A percentile compares a stretch with the other conserved stretches of the same genome.
Evolutionary conservation across 2,329 filamentous ascomycete genomes (phyloP).

Genomic region (Arthroderma sp.): DNA sequence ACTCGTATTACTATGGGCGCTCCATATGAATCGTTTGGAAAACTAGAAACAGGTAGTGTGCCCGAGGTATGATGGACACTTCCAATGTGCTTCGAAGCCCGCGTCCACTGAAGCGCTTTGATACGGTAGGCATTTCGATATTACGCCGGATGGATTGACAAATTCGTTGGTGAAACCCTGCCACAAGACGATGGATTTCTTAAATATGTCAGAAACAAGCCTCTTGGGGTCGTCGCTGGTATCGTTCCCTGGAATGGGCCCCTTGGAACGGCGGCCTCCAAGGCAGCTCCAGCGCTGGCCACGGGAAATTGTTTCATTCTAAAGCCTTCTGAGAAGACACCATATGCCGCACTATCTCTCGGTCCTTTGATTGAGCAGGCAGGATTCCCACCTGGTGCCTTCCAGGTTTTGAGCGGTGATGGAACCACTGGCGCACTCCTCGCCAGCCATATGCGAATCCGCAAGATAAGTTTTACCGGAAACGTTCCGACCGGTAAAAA

Average conservation of each 20-base stretch:
- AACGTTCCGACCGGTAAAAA: slow-evolving; percentile 16
- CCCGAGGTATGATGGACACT: slow-evolving; percentile 1
- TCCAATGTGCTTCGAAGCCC: neutral
- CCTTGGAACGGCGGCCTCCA: slow-evolving; percentile 11
- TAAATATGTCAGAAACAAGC: slow-evolving; percentile 16
- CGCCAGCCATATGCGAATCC: slow-evolving; percentile 22
- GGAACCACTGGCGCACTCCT: slow-evolving; percentile 23
- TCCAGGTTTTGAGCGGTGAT: slow-evolving; percentile 26
- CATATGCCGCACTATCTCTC: slow-evolving; percentile 24
- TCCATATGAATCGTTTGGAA: slow-evolving; percentile 32
- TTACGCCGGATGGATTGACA: slow-evolving; percentile 20
- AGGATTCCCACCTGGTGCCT: slow-evolving; percentile 33
- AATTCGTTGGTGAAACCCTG: slow-evolving; percentile 17
- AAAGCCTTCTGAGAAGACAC: slow-evolving; percentile 35
- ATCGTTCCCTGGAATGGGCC: slow-evolving; percentile 22
- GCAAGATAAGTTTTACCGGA: slow-evolving; percentile 24
- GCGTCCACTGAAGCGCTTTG: neutral
- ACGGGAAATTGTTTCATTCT: slow-evolving; percentile 34
- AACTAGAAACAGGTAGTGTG: slow-evolving; percentile 28
- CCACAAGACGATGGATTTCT: slow-evolving; percentile 10
- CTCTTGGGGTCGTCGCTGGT: slow-evolving; percentile 18
- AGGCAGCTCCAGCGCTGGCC: slow-evolving; percentile 28
- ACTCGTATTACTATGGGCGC: slow-evolving; percentile 36
- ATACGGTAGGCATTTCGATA: slow-evolving; percentile 9
- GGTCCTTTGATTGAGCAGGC: slow-evolving; percentile 28